Conservation (phyloP, 2,329 filamentous ascomycete genomes). For the Fonsecaea monophora region DNA sequence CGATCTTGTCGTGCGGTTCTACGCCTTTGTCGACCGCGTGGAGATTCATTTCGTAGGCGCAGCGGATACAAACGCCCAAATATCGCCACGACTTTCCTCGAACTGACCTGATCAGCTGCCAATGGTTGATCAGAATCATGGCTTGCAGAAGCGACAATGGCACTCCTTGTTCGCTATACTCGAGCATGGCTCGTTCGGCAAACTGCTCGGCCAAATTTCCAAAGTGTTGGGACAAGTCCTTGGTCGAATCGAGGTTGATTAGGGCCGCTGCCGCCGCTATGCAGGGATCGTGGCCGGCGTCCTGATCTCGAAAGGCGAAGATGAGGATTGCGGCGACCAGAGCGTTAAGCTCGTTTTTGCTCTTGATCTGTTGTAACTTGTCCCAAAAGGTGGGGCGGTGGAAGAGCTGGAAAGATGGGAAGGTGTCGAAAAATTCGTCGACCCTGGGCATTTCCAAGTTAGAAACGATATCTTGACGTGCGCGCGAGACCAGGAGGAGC, state of each 20-base stretch:
- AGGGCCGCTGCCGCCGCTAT: neutral
- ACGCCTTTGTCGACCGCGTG: constrained; percentile 41
- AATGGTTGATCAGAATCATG: constrained; percentile 46
- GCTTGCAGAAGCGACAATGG: constrained; percentile 48
- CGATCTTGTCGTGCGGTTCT: neutral
- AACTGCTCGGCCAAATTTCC: neutral
- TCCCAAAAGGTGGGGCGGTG: constrained; percentile 42
- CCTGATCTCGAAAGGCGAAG: constrained; percentile 41
- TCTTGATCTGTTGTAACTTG: constrained; percentile 38
- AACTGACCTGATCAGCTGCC: constrained; percentile 47
- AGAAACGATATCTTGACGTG: too few relatives aligned
- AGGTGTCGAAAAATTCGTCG: constrained; percentile 42
- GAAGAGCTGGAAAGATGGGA: constrained; percentile 46
- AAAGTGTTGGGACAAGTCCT: neutral
- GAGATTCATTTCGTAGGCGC: constrained; percentile 48
- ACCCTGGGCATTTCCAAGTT: neutral
- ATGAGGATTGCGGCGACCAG: constrained; percentile 46
- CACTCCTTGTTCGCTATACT: constrained; percentile 44
- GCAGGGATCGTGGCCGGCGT: constrained; percentile 31
- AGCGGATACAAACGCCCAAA: constrained; percentile 42
- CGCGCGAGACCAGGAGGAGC: neutral
- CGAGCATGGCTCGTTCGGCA: constrained; percentile 34
- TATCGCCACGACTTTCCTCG: constrained; percentile 48
- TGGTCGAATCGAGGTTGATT: too few relatives aligned
- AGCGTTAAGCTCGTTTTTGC: constrained; percentile 35